A percentile compares a stretch with the other conserved stretches of the same genome.
phyloP scores from a whole-genome alignment of 2,329 filamentous ascomycete genomes.

The Fusarium graminum region DNA sequence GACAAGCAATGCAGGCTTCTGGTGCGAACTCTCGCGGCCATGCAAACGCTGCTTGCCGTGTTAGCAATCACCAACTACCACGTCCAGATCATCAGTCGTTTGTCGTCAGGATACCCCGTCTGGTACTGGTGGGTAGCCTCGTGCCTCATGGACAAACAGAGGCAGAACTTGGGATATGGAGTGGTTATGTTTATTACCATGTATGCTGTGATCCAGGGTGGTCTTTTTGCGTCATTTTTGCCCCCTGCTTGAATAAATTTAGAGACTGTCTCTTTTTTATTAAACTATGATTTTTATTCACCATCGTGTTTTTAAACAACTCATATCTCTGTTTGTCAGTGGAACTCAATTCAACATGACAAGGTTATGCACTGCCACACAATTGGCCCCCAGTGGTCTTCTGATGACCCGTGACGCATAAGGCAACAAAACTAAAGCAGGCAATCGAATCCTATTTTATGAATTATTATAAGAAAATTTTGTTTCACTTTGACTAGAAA shows the following conservation, averaged over 20 bases:
- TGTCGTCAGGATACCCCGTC: constrained; percentile 88
- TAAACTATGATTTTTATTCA: background rate
- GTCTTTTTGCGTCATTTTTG: constrained; percentile 88
- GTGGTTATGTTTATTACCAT: constrained; percentile 78
- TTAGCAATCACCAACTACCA: constrained; percentile 86
- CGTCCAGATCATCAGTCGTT: constrained; percentile 91
- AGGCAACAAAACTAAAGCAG: background rate
- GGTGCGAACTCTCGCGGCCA: constrained; percentile 72
- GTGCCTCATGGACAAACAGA: constrained; percentile 54
- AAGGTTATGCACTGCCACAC: background rate
- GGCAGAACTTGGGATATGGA: constrained; percentile 51
- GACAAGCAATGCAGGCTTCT: constrained; percentile 49
- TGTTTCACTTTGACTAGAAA: background rate
- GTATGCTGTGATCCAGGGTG: constrained; percentile 86
- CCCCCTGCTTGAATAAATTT: constrained; percentile 76
- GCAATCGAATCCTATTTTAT: background rate
- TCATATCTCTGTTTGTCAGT: background rate
- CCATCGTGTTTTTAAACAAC: background rate
- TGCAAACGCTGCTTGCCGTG: constrained; percentile 78
- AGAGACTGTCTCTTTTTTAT: background rate
- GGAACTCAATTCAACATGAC: background rate
- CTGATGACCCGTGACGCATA: background rate
- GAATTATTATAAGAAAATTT: background rate
- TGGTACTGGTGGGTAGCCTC: constrained; percentile 88
- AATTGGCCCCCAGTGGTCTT: background rate